Evolutionary conservation across 495 filamentous ascomycete genomes (phyloP), one percentile per base, ranked within the genome.

Genomic region (Elasticomyces elasticus): DNA sequence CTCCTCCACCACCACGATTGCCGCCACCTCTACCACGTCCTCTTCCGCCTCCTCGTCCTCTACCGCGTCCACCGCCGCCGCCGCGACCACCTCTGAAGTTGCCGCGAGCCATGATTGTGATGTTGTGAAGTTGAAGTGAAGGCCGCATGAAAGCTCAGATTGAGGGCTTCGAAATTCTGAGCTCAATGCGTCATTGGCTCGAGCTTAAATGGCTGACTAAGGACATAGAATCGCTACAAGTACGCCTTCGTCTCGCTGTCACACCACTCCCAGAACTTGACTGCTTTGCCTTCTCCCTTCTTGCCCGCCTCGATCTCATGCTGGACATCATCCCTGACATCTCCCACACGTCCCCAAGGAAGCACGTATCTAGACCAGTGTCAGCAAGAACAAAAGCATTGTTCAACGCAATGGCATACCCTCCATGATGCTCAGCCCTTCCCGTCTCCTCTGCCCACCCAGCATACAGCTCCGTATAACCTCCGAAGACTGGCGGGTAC

Each of bases 11-110:
- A 20, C 54, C 53, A 20, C 54, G 52, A 6, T 45, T 47, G 11
- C 54, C 54, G 4, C 59, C 59, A 23, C 58, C 53, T 19, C 57
- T 30, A 12, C 58, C 37, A n/a, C 57, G 26, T 9, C 58, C 47
- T 15, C 58, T 19, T 11, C 59, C 49, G 7, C 59, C 3, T 1
- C 54, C 43, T 25, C 54, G 13, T n/a, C 57, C 45, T 24, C 42
- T 23, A 30, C 45, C 38, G 19, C 57, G 13, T 40, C 35, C 35
- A n/a, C 54, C 54, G 20, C 54, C 37, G 28, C 54, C 38, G 25
- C 55, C 25, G 15, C 55, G 49, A 24, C 56, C 28, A 46, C 27
- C n/a, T 19, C 44, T 54, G 49, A 54, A 48, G 25, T 25, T 49
- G 2, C 51, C 51, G 22, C 56, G 56, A 33, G 51, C 43, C 56